Conservation (phyloP, 2,329 filamentous ascomycete species). For the Ilyonectria destructans region DNA sequence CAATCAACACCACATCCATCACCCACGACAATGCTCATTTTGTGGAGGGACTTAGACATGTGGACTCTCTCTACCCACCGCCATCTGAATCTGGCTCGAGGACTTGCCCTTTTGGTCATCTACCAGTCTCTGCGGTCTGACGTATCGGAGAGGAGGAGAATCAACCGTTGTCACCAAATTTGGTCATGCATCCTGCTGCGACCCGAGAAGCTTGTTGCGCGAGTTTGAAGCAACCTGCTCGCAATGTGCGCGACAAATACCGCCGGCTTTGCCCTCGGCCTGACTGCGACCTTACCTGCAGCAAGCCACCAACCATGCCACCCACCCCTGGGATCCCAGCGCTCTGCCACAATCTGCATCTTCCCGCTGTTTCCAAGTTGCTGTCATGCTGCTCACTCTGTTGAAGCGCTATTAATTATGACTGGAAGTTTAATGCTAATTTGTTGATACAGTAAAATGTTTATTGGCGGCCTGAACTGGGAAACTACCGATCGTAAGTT, state of each 20-base stretch:
- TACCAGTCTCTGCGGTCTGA: constrained; percentile 13
- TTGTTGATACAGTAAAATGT: constrained; percentile 87
- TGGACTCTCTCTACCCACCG: constrained; percentile 13
- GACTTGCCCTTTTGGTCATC: constrained; percentile 21
- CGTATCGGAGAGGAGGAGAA: constrained; percentile 9
- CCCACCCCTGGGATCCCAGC: constrained; percentile 34
- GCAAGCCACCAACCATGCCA: constrained; percentile 46
- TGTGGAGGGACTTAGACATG: constrained; percentile 14
- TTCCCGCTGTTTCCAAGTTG: constrained; percentile 16
- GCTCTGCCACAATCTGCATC: constrained; percentile 29
- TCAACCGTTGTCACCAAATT: neutral
- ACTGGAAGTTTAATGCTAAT: constrained; percentile 38
- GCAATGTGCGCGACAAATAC: constrained; percentile 7
- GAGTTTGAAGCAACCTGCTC: constrained; percentile 24
- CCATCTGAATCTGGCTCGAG: constrained; percentile 17
- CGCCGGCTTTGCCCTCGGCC: constrained; percentile 19
- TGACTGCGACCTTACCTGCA: constrained; percentile 32
- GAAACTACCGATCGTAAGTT: constrained; percentile 96
- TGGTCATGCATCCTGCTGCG: constrained; percentile 6
- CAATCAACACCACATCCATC: constrained; percentile 19
- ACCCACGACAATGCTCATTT: constrained; percentile 14
- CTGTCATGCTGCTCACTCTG: constrained; percentile 28
- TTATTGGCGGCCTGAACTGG: constrained; percentile 99
- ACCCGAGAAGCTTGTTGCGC: constrained; percentile 3
- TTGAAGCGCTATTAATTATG: constrained; percentile 21